Conservation (phyloP, 2,329 filamentous ascomycete genomes). For the Microdochium bolleyi region DNA sequence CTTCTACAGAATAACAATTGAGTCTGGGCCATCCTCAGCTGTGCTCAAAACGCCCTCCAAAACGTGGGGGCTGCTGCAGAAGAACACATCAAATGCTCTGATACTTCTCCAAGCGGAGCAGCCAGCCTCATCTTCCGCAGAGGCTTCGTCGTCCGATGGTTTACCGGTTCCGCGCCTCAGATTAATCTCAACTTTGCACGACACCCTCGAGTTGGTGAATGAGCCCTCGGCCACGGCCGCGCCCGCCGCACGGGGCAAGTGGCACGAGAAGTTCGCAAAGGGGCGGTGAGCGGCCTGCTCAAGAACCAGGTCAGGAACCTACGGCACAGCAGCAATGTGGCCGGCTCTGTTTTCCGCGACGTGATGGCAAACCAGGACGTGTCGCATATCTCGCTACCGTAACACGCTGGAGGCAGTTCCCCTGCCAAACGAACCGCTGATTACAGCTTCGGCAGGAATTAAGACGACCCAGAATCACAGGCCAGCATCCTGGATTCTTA, state of each 20-base stretch:
- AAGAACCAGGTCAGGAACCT: too few relatives aligned
- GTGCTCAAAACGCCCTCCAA: constrained; percentile 42
- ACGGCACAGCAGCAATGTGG: too few relatives aligned
- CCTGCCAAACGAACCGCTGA: too few relatives aligned
- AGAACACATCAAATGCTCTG: constrained; percentile 61
- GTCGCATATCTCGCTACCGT: too few relatives aligned
- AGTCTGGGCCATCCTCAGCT: constrained; percentile 42
- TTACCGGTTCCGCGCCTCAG: constrained; percentile 29
- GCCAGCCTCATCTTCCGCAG: neutral
- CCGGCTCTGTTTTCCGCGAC: too few relatives aligned
- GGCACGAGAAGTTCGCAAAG: constrained; percentile 51
- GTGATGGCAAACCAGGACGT: too few relatives aligned
- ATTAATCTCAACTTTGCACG: constrained; percentile 48
- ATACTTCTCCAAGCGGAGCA: constrained; percentile 38
- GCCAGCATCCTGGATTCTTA: too few relatives aligned
- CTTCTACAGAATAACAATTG: constrained; percentile 33
- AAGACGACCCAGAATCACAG: too few relatives aligned
- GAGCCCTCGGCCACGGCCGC: constrained; percentile 24
- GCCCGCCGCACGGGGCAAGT: constrained; percentile 37
- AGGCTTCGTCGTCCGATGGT: constrained; percentile 3
- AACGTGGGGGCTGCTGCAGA: constrained; percentile 53
- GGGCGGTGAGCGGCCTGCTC: constrained; percentile 23
- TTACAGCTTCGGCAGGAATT: too few relatives aligned
- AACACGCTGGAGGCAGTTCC: too few relatives aligned
- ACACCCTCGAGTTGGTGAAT: constrained; percentile 52